Base-by-base conservation (phyloP, 768 basidiomycete genomes). In the Trametes elegans region DNA sequence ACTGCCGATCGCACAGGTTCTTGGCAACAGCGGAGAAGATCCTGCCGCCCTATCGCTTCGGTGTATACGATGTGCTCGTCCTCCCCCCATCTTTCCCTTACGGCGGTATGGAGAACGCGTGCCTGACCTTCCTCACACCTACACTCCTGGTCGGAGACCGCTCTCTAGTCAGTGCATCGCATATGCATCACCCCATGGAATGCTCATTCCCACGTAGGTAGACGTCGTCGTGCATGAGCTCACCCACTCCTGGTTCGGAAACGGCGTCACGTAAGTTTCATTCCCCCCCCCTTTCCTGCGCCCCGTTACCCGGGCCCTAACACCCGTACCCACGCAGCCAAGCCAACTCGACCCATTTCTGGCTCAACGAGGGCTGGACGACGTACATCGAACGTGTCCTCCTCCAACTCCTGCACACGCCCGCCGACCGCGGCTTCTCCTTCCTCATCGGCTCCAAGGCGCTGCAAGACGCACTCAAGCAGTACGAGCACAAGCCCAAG, bases 361-460 rank as follows among this genome's bases (percentile, higher is more conserved):
- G 90, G 89, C 81, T 93, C 34, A 93, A 93, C 67, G 90, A 94
- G 74, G 88, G 93, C 24, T 95, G 90, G 88, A 97, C 95, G 28
- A 94, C 90, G 0, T 98, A 94, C 66, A 85, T 90, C 27, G 95
- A 98, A 67, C 84, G 93, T 14, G 71, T 96, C 7, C 74, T 96
- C 40, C 83, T 83, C 43, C 78, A 85, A 59, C 72, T 77, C 40
- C 74, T 93, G 3, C 83, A 91, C 66, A 81, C 87, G 0, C 83
- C 88, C 16, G 84, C 84, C 2, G 82, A 86, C 45, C 84, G 93
- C 38, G 91, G 84, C 16, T 89, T 98, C 65, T 82, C 84, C 7
- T 96, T 79, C 69, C 73, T 91, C 56, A 86, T 89, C 53, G 93
- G 93, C 3, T 74, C 77, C 18, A 90, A 88, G 57, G 77, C 74